Conservation (phyloP, 1,284 basidiomycete species). For the Fistulina hepatica region DNA sequence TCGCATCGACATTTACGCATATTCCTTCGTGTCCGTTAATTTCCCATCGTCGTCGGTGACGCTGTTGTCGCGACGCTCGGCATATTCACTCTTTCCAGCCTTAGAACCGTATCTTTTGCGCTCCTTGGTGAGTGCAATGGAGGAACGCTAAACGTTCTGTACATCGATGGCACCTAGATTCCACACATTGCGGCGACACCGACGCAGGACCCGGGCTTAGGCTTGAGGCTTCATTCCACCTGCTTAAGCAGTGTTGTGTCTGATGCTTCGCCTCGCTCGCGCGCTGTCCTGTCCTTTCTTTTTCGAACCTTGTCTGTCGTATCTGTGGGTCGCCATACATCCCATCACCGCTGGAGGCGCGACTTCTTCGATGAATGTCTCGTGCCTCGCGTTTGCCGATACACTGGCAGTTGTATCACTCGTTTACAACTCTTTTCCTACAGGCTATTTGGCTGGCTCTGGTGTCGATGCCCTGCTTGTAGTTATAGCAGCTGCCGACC, state of each 20-base stretch:
- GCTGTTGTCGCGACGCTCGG: too few species aligned
- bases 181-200: conserved; percentile 40
- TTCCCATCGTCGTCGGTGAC: too few species aligned
- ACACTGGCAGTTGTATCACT: conserved; percentile 40
- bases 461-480: conserved; percentile 2
- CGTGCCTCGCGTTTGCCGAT: conserved; percentile 59
- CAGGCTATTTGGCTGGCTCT: conserved; percentile 5
- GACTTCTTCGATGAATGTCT: conserved; percentile 69
- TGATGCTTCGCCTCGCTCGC: conserved; percentile 40
- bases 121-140: too few species aligned
- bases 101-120: too few species aligned
- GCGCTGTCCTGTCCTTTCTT: conserved; percentile 45
- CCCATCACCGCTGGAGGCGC: conserved; percentile 54
- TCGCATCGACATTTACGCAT: too few species aligned
- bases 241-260: conserved; percentile 30
- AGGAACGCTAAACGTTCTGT: too few species aligned
- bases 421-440: conserved; percentile 4
- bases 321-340: conserved; percentile 35
- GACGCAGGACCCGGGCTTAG: conserved; percentile 54
- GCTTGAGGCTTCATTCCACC: conserved; percentile 40
- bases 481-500: too few species aligned
- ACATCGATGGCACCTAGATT: conserved; percentile 27
- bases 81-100: too few species aligned
- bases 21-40: too few species aligned
- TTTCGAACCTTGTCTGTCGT: conserved; percentile 26